Conservation (phyloP, 2,329 filamentous ascomycete genomes). For the Fusarium mangiferae region DNA sequence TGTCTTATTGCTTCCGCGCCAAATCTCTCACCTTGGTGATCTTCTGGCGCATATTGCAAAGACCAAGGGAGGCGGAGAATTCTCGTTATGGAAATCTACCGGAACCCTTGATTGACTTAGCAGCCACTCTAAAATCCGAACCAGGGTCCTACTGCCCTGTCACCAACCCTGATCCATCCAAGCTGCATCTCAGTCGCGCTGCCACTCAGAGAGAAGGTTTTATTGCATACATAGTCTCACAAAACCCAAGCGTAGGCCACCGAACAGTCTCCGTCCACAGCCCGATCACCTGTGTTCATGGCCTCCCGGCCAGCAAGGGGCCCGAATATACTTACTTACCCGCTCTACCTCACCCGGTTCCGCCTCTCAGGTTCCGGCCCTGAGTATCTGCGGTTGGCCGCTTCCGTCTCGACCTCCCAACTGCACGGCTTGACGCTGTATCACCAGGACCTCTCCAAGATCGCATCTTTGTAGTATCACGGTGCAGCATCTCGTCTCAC, state of each 20-base stretch:
- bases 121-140: slow-evolving; percentile 51
- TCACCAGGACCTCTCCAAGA: slow-evolving; percentile 57
- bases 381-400: slow-evolving; percentile 58
- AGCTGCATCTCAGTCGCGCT: slow-evolving; percentile 56
- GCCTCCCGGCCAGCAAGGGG: slow-evolving; percentile 41
- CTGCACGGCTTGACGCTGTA: slow-evolving; percentile 62
- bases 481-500: slow-evolving; percentile 64
- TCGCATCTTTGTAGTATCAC: slow-evolving; percentile 61
- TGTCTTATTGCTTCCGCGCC: slow-evolving; percentile 44
- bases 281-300: slow-evolving; percentile 45
- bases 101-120: slow-evolving; percentile 50
- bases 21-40: slow-evolving; percentile 37
- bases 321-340: slow-evolving; percentile 43
- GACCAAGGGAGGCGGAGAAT: slow-evolving; percentile 51
- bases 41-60: slow-evolving; percentile 29
- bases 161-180: slow-evolving; percentile 54
- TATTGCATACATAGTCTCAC: slow-evolving; percentile 58
- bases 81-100: slow-evolving; percentile 48
- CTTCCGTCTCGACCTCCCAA: slow-evolving; percentile 56
- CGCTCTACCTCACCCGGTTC: slow-evolving; percentile 40
- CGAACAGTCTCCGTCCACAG: slow-evolving; percentile 49
- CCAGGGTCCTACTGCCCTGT: slow-evolving; percentile 51
- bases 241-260: slow-evolving; percentile 59
- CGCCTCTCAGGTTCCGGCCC: slow-evolving; percentile 47
- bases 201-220: slow-evolving; percentile 46